These are phyloP conservation scores for Sporopachydermia lactativora DNA, from an alignment of 805 yeast species.

Conservation along the genomic window DNA sequence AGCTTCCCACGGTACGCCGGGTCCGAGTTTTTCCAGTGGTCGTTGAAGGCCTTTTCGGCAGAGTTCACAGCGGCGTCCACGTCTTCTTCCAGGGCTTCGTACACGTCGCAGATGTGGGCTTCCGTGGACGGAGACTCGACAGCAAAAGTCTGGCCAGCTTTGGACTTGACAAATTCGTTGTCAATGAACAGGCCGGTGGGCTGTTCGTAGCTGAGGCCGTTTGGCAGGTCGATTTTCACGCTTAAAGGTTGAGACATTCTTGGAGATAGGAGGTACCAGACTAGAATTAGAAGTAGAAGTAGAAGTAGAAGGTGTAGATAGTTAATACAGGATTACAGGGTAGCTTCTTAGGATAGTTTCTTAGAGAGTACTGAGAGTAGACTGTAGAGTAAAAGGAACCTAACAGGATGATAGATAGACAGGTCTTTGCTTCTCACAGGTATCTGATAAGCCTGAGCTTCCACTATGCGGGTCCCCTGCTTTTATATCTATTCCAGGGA, in stretches of 20 bases:
- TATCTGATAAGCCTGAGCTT: too few species aligned
- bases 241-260: background rate
- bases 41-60: slow-evolving; percentile 63
- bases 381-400: too few species aligned
- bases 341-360: too few species aligned
- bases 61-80: slow-evolving; percentile 78
- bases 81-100: slow-evolving; percentile 68
- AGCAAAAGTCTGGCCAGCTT: slow-evolving; percentile 43
- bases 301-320: too few species aligned
- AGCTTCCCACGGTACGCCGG: slow-evolving; percentile 55
- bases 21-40: slow-evolving; percentile 54
- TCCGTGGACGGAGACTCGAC: slow-evolving; percentile 64
- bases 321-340: too few species aligned
- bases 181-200: slow-evolving; percentile 76
- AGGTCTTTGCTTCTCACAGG: too few species aligned
- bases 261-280: background rate
- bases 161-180: slow-evolving; percentile 56
- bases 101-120: slow-evolving; percentile 49
- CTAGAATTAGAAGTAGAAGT: background rate
- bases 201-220: slow-evolving; percentile 60
- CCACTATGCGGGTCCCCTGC: too few species aligned
- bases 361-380: too few species aligned
- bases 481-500: too few species aligned
- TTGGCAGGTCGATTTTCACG: slow-evolving; percentile 49
- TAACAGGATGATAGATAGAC: too few species aligned